Percentiles rank a stretch among this genome's conserved stretches.
Evolutionary conservation across 73 alveolate genomes (phyloP).

Genomic region (Uronychia setigera): DNA sequence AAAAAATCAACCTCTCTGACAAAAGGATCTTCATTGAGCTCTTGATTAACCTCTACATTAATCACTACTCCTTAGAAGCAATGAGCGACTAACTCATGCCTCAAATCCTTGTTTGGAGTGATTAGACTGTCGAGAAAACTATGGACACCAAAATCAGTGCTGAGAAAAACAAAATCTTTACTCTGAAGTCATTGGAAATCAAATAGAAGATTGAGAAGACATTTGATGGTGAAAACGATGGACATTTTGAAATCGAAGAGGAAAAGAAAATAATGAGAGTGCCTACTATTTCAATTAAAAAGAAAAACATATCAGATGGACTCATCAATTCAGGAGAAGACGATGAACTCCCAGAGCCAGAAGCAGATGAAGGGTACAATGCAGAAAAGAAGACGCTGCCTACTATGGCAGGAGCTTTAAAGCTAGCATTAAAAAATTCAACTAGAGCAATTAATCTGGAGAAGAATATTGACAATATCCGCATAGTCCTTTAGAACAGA

Average conservation of each 20-base stretch:
- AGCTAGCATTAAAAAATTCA: neutral
- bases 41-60: neutral
- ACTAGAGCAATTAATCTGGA: neutral
- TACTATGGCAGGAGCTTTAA: neutral
- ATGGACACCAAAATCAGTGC: neutral
- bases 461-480: neutral
- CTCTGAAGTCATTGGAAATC: neutral
- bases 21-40: neutral
- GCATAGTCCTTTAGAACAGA: neutral
- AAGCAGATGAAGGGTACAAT: neutral
- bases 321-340: neutral
- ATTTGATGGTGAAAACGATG: neutral
- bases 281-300: neutral
- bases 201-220: neutral
- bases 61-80: neutral
- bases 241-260: neutral
- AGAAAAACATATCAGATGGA: neutral
- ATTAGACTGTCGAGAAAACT: neutral
- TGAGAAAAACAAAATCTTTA: conserved; percentile 5
- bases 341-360: neutral
- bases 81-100: conserved; percentile 5
- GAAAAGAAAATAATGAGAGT: neutral
- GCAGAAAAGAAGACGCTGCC: neutral
- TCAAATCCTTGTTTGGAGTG: neutral
- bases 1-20: neutral